Base-by-base conservation (phyloP, 306 rosid genomes). In the Inga oerstediana region DNA sequence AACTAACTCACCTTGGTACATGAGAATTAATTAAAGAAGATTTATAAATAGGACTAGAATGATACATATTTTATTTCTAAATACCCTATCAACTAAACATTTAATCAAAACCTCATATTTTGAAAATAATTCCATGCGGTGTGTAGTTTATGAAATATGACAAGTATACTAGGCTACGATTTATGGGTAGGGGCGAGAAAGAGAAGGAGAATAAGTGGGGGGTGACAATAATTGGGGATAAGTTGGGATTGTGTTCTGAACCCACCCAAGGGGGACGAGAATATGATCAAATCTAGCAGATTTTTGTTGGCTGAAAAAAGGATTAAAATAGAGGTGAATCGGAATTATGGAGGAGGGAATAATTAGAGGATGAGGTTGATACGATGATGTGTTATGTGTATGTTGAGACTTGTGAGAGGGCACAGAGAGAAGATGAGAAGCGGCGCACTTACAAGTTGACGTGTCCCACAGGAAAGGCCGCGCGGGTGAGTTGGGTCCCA, bases 401-500 rank as follows among this genome's bases (percentile, higher is more conserved):
- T 4, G 39, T 35, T 35, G 6, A 35, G 4, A 35, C 4, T 35
- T 35, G 39, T 35, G 39, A 35, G 39, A 35, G 39, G 34, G 34
- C 3, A 32, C 3, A 9, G 20, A 19, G 19, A 39, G 48, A 39
- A 69, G 10, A 22, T 4, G 8, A 68, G 84, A 37, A 69, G 58
- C 41, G 15, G 84, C 69, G 61, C 3, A 22, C 35, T 49, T 24
- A 71, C 46, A 52, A 24, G 81, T 86, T 89, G 88, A 92, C 89
- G 94, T 87, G 90, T 86, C 72, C 85, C 88, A 75, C 3, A 68
- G 0, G 72, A 9, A 86, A 86, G 71, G n/a, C 43, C 7, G 32
- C 19, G 71, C 20, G 5, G 72, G 22, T 7, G 72, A 12, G 65
- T 10, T 15, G 76, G 83, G 79, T 5, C 86, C 79, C 70, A 45